Evolutionary conservation across 768 basidiomycete species (phyloP).

Genomic region (Tulasnella sp.): DNA sequence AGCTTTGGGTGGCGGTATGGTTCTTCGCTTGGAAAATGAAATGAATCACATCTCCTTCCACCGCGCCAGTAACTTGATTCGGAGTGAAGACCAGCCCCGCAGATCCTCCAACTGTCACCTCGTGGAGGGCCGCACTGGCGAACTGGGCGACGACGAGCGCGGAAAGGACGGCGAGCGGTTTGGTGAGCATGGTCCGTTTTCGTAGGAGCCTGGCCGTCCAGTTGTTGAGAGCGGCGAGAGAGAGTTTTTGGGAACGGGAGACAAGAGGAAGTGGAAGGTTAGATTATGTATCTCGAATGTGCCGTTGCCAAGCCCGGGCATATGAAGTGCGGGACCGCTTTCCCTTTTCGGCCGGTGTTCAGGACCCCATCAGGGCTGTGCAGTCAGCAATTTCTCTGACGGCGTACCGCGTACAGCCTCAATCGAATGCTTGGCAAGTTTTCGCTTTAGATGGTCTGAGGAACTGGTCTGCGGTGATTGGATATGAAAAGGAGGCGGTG

Average conservation of each 20-base stretch:
- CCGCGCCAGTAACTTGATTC: not conserved
- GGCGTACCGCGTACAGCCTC: not conserved
- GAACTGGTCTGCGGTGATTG: too few relatives aligned
- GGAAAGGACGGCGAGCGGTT: not conserved
- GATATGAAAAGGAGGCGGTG: too few relatives aligned
- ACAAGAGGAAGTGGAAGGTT: not conserved
- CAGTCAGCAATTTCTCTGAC: too few relatives aligned
- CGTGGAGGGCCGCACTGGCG: not conserved
- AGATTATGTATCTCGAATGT: not conserved
- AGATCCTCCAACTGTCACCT: not conserved
- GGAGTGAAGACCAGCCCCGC: slow-evolving; percentile 3
- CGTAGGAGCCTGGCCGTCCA: not conserved
- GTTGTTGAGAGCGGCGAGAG: not conserved
- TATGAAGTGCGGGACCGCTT: not conserved
- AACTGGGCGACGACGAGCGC: not conserved
- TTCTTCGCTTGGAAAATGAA: not conserved
- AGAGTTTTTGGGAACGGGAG: not conserved
- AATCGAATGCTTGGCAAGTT: too few relatives aligned
- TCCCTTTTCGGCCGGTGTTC: not conserved
- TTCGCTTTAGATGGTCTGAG: too few relatives aligned
- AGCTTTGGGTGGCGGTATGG: slow-evolving; percentile 3
- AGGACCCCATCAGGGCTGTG: not conserved
- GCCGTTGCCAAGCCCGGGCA: not conserved
- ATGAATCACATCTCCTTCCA: not conserved
- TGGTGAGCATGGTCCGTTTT: not conserved